Evolutionary conservation across 352 stramenopile species (phyloP), one percentile per base, ranked within the genome.

Genomic region (Phytophthora vignae): DNA sequence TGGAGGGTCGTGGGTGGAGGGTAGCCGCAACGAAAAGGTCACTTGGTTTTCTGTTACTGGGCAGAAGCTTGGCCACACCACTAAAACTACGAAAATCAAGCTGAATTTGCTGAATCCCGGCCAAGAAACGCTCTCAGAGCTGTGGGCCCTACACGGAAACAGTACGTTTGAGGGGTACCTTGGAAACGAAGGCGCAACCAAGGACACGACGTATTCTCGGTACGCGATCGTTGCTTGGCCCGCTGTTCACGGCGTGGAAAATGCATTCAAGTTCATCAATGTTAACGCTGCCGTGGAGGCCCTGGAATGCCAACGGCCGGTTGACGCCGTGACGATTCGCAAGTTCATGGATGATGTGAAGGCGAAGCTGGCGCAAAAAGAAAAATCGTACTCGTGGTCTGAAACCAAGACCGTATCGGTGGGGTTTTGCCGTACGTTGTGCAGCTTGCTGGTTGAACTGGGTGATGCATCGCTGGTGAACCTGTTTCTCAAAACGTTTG

Each of bases 1-100:
- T 12, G 53, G 49, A 22, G 56, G 64, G 2, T 48, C 33, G 6
- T 71, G 64, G 64, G 36, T 63, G 22, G 53, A 67, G 31, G 38
- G 29, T 10, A 33, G 29, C 29, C 29, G 29, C 29, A 33, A 33
- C 29, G 29, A 33, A 9, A 33, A 33, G 29, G 5, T 33, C 29
- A 33, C 29, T 33, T 33, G 29, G 29, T 10, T 10, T 33, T 10
- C 5, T 10, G 29, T 33, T 4, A 33, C 29, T 33, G 29, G 29
- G 29, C 29, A 33, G 29, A 33, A 33, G 29, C 29, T 10, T 33
- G 29, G 29, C 29, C 29, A 33, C 29, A 2, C 29, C 29, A 33
- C 29, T 7, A 33, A 33, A 33, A 33, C 6, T 33, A 33, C 29
- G 7, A 33, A 33, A 10, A 4, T 33, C 29, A 33, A 33, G 29